A percentile compares a stretch with the other conserved stretches of the same genome.
Conservation (phyloP, 495 filamentous ascomycete genomes). For the Haplographium delicatum region DNA sequence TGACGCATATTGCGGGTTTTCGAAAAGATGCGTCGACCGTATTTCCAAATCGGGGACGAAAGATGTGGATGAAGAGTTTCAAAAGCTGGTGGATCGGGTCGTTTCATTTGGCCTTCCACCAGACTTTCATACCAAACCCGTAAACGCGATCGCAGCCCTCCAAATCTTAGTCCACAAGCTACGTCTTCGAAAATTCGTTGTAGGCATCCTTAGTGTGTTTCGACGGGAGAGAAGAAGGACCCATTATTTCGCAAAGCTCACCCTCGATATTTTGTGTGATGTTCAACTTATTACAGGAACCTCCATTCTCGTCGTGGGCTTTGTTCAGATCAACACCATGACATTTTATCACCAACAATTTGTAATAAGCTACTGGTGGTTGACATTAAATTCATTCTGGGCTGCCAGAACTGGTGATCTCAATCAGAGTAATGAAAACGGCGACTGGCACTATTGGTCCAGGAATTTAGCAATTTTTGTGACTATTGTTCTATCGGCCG, state of each 20-base stretch:
- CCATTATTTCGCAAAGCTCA: not conserved
- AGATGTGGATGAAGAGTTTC: not conserved
- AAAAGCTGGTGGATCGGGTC: not conserved
- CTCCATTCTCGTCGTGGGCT: slow-evolving; percentile 1
- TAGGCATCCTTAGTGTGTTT: not conserved
- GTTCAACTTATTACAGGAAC: slow-evolving; percentile 7
- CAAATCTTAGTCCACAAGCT: no score
- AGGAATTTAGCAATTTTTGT: not conserved
- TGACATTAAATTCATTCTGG: slow-evolving; percentile 12
- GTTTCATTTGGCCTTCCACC: not conserved
- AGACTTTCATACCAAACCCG: no score
- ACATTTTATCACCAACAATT: slow-evolving; percentile 9
- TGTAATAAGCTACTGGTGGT: not conserved
- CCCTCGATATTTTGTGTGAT: slow-evolving; percentile 4
- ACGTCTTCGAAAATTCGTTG: not conserved
- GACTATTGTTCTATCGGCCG: not conserved
- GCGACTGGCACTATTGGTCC: not conserved
- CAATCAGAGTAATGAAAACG: not conserved
- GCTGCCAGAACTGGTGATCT: not conserved
- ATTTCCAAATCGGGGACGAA: not conserved
- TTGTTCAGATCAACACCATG: not conserved
- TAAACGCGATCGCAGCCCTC: no score
- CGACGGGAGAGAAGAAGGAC: not conserved
- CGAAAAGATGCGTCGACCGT: not conserved
- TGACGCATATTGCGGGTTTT: not conserved